Conservation (phyloP, 2,329 filamentous ascomycete species). For the Xylariaceae sp. region DNA sequence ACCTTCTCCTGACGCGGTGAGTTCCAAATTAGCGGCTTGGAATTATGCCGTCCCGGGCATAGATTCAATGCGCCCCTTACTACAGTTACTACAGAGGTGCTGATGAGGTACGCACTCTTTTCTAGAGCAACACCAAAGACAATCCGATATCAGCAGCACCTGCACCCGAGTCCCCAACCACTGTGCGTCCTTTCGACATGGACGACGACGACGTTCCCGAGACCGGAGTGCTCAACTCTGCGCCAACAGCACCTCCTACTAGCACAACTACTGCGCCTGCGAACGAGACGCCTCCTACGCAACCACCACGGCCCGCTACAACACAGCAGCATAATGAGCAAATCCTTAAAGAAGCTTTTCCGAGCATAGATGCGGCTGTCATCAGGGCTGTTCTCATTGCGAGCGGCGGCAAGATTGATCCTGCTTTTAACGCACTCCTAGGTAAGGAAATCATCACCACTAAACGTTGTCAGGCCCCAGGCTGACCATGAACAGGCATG, state of each 20-base stretch:
- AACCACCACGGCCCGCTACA: conserved; percentile 83
- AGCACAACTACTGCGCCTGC: conserved; percentile 45
- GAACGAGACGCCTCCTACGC: conserved; percentile 64
- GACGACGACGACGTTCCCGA: conserved; percentile 76
- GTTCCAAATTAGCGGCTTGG: conserved; percentile 30
- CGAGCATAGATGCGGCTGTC: conserved; percentile 77
- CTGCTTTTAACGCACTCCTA: conserved; percentile 92
- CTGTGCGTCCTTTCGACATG: conserved; percentile 68
- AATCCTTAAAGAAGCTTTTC: conserved; percentile 94
- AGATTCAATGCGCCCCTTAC: conserved; percentile 10
- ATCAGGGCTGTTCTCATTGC: conserved; percentile 88
- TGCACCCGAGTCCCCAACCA: conserved; percentile 70
- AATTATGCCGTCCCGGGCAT: conserved; percentile 25
- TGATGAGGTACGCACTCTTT: conserved; percentile 22
- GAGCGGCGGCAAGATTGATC: conserved; percentile 86
- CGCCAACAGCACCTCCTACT: conserved; percentile 32
- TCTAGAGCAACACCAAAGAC: conserved; percentile 50
- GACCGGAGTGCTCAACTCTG: conserved; percentile 56
- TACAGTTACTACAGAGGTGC: conserved; percentile 1
- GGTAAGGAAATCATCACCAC: conserved; percentile 56
- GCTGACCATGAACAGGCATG: conserved; percentile 63
- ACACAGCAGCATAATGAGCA: conserved; percentile 84
- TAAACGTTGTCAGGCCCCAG: neutral
- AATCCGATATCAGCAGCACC: conserved; percentile 43
- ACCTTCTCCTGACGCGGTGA: conserved; percentile 43